A percentile compares a stretch with the other conserved stretches of the same genome.
Conservation (phyloP, 2,329 filamentous ascomycete species). For the Epichloe baconii region DNA sequence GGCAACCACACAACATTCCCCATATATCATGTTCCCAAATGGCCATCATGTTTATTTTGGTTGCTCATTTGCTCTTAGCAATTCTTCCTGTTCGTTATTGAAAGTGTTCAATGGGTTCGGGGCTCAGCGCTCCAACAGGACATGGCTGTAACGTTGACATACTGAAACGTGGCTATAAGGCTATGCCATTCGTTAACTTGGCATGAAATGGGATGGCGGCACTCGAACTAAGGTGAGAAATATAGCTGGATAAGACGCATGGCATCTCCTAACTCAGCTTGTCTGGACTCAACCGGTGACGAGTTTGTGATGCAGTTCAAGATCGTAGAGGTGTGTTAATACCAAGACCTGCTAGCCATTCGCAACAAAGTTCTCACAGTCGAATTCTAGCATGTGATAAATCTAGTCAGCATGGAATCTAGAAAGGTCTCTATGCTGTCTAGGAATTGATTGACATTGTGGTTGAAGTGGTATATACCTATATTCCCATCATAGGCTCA, state of each 20-base stretch:
- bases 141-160: not conserved
- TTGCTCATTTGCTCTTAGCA: constrained; percentile 25
- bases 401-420: not conserved
- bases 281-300: not conserved
- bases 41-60: not conserved
- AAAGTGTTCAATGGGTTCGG: not conserved
- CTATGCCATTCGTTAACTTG: not conserved
- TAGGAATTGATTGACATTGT: not conserved
- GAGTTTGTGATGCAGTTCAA: not conserved
- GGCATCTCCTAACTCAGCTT: not conserved
- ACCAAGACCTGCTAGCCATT: not conserved
- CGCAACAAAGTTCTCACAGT: not conserved
- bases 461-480: not conserved
- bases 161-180: not conserved
- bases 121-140: too few species aligned
- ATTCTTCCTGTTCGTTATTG: constrained; percentile 9
- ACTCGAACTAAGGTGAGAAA: not conserved
- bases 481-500: too few species aligned
- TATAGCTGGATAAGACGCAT: not conserved
- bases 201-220: not conserved
- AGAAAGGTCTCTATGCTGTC: not conserved
- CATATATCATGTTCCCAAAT: not conserved
- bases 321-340: not conserved
- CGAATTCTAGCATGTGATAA: not conserved
- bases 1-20: not conserved